Percentiles rank a stretch among this genome's conserved stretches.
Evolutionary conservation across 2,329 filamentous ascomycete genomes (phyloP).

Genomic region (Huntiella bhutanensis): DNA sequence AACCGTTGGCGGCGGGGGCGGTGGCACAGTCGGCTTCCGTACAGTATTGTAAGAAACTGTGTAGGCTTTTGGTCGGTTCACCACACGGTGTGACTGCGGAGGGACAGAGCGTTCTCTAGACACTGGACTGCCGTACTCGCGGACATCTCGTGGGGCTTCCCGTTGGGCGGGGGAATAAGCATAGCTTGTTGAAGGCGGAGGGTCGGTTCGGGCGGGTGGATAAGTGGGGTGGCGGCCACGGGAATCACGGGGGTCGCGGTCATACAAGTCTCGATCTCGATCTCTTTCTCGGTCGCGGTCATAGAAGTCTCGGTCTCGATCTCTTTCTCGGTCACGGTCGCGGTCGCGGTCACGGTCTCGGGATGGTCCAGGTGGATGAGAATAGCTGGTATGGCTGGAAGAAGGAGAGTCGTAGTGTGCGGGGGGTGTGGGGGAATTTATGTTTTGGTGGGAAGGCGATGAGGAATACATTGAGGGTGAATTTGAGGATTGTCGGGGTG

Average conservation of each 20-base stretch:
- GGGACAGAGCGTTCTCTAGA: conserved; percentile 1
- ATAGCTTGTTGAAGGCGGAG: background rate
- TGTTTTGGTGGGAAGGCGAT: conserved; percentile 2
- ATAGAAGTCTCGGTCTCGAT: too few relatives aligned
- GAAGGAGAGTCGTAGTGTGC: conserved; percentile 5
- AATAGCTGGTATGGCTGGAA: conserved; percentile 2
- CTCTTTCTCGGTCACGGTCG: background rate
- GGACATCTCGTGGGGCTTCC: background rate
- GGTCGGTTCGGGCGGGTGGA: background rate
- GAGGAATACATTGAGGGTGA: conserved; percentile 10
- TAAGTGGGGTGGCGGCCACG: background rate
- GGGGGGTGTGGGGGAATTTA: conserved; percentile 3
- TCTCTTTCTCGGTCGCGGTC: too few relatives aligned
- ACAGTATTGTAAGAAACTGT: conserved; percentile 10
- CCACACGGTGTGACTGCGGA: background rate
- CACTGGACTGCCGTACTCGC: background rate
- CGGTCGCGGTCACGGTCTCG: background rate
- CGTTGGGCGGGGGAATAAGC: background rate
- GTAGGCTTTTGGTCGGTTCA: conserved; percentile 6
- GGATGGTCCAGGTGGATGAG: background rate
- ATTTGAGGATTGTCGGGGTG: conserved; percentile 3
- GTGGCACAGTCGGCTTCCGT: conserved; percentile 8
- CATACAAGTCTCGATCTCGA: background rate
- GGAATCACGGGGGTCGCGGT: background rate
- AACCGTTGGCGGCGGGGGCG: conserved; percentile 9